phyloP scores from a whole-genome alignment of 345 rosid genomes.

The Rubroshorea leprosula region DNA sequence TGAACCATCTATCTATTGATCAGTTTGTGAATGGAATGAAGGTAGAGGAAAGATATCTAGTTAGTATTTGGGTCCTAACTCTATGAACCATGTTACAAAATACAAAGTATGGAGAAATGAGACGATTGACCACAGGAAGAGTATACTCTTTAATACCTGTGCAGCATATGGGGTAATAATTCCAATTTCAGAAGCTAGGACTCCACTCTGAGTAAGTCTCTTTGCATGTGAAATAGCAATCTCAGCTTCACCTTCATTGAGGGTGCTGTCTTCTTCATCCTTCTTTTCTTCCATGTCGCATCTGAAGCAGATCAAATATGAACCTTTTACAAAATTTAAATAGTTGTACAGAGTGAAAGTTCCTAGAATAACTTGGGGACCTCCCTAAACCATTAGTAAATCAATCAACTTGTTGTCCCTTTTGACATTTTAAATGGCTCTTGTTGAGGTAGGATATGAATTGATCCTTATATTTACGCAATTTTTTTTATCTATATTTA shows the following conservation, averaged over 20 bases:
- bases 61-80: too few relatives aligned
- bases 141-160: conserved; percentile 39
- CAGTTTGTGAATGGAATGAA: conserved; percentile 4
- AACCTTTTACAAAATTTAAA: background rate
- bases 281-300: conserved; percentile 99
- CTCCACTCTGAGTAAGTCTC: conserved; percentile 71
- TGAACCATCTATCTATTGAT: background rate
- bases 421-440: background rate
- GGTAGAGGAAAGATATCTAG: background rate
- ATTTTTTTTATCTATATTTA: too few relatives aligned
- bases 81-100: too few relatives aligned
- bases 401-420: background rate
- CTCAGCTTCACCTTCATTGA: conserved; percentile 95
- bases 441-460: conserved; percentile 5
- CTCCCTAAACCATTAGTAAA: background rate
- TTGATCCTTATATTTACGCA: conserved; percentile 12
- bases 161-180: conserved; percentile 95
- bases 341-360: background rate
- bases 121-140: background rate
- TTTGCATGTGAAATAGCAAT: conserved; percentile 87
- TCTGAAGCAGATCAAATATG: conserved; percentile 31
- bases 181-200: conserved; percentile 77
- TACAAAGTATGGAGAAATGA: conserved; percentile 6
- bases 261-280: conserved; percentile 95
- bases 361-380: too few relatives aligned